phyloP scores from a whole-genome alignment of 345 rosid genomes.

The Turnera subulata region DNA sequence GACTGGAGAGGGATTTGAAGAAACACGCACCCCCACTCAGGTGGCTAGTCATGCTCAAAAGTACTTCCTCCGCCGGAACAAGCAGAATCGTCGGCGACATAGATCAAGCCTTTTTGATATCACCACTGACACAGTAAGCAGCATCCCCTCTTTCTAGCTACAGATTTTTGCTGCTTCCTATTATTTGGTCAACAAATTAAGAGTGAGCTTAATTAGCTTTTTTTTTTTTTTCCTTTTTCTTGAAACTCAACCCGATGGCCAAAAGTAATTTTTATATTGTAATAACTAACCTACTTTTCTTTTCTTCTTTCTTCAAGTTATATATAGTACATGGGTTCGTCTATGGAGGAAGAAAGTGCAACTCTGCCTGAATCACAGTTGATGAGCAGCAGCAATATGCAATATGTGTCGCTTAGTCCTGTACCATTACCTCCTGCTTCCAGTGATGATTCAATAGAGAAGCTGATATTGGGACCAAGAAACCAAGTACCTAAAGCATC shows the following conservation, averaged over 20 bases:
- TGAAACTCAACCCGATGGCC: too few relatives aligned
- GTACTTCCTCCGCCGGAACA: neutral
- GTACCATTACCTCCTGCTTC: slow-evolving; percentile 17
- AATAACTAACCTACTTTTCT: too few relatives aligned
- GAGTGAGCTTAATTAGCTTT: too few relatives aligned
- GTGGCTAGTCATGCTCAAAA: slow-evolving; percentile 8
- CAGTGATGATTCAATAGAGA: too few relatives aligned
- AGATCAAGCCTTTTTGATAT: slow-evolving; percentile 9
- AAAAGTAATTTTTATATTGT: too few relatives aligned
- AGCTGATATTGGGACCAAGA: too few relatives aligned
- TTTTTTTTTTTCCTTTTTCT: too few relatives aligned
- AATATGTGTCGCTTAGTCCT: slow-evolving; percentile 18
- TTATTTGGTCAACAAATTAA: too few relatives aligned
- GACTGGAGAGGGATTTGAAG: slow-evolving; percentile 8
- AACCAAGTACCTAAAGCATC: too few relatives aligned
- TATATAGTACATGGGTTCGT: slow-evolving; percentile 29
- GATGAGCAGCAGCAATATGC: slow-evolving; percentile 9
- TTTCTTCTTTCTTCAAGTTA: neutral
- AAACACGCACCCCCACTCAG: slow-evolving; percentile 8
- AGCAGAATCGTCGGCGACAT: neutral
- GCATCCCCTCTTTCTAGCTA: too few relatives aligned
- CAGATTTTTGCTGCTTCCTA: too few relatives aligned
- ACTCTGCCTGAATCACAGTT: slow-evolving; percentile 12
- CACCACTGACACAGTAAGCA: too few relatives aligned
- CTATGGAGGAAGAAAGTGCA: slow-evolving; percentile 40